These are phyloP conservation scores for Boletus coccyginus DNA, from an alignment of 768 basidiomycete species.

Conservation along the genomic window DNA sequence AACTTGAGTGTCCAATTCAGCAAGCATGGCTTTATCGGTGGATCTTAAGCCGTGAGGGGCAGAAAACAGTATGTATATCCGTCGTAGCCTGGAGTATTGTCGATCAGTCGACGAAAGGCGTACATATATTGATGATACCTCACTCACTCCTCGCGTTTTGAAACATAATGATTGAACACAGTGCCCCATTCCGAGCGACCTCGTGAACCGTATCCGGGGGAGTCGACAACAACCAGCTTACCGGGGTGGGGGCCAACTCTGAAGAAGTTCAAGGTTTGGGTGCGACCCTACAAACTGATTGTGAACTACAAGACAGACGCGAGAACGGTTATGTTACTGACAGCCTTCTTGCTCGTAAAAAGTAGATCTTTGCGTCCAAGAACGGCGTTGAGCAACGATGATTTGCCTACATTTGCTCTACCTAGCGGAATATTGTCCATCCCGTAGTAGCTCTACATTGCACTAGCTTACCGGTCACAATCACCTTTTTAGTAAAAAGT, in stretches of 20 bases:
- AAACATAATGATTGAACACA: slow-evolving; percentile 63
- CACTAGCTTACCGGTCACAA: slow-evolving; percentile 26
- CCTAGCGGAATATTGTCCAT: slow-evolving; percentile 37
- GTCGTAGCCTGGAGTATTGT: slow-evolving; percentile 48
- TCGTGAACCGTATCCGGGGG: slow-evolving; percentile 76
- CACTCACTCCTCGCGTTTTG: slow-evolving; percentile 58
- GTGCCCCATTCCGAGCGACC: slow-evolving; percentile 76
- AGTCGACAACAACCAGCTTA: slow-evolving; percentile 67
- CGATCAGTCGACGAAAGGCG: not conserved
- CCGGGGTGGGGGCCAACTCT: slow-evolving; percentile 55
- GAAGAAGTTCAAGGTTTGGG: slow-evolving; percentile 69
- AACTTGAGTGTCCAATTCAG: slow-evolving; percentile 37
- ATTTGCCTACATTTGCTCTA: slow-evolving; percentile 78
- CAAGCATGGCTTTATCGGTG: slow-evolving; percentile 61
- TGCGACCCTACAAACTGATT: slow-evolving; percentile 53
- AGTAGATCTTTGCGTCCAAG: slow-evolving; percentile 55
- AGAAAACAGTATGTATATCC: slow-evolving; percentile 71
- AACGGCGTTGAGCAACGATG: slow-evolving; percentile 68
- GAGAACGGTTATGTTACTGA: slow-evolving; percentile 38
- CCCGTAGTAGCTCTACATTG: not conserved
- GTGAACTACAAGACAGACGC: not conserved
- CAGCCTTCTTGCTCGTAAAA: slow-evolving; percentile 68
- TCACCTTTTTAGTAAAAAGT: slow-evolving; percentile 14
- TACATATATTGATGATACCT: not conserved
- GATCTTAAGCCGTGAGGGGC: slow-evolving; percentile 59